Percentiles rank a stretch among this genome's conserved stretches.
phyloP scores from a whole-genome alignment of 2,329 filamentous ascomycete genomes.

The Talaromyces sp. region DNA sequence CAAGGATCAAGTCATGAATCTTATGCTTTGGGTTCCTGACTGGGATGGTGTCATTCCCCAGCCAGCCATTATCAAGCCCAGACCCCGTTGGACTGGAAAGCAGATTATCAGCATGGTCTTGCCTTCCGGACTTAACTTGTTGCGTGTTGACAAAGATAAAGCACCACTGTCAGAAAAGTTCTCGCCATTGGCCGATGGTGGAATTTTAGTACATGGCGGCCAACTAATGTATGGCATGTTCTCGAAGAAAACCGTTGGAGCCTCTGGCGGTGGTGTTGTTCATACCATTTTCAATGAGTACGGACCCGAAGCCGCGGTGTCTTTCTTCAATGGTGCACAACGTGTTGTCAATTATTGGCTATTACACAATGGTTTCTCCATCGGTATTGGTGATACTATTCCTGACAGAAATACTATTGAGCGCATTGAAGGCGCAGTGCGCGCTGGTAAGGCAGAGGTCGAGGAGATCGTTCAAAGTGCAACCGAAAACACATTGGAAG shows the following conservation, averaged over 20 bases:
- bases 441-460: slow-evolving; percentile 77
- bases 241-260: slow-evolving; percentile 92
- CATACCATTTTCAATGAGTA: slow-evolving; percentile 97
- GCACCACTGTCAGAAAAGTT: slow-evolving; percentile 51
- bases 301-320: slow-evolving; percentile 78
- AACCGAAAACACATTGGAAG: slow-evolving; percentile 81
- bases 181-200: slow-evolving; percentile 68
- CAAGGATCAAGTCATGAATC: slow-evolving; percentile 91
- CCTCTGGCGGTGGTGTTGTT: slow-evolving; percentile 82
- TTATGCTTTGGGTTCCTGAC: slow-evolving; percentile 93
- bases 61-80: slow-evolving; percentile 89
- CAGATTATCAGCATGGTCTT: slow-evolving; percentile 94
- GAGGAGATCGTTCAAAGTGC: slow-evolving; percentile 70
- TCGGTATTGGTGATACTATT: slow-evolving; percentile 97
- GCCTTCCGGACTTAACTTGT: slow-evolving; percentile 74
- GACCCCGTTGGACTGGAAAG: slow-evolving; percentile 95
- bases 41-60: slow-evolving; percentile 95
- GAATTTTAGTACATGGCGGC: slow-evolving; percentile 77
- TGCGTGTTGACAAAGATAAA: slow-evolving; percentile 62
- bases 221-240: slow-evolving; percentile 87
- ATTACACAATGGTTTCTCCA: slow-evolving; percentile 91
- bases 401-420: slow-evolving; percentile 81
- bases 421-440: slow-evolving; percentile 77
- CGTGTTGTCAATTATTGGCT: slow-evolving; percentile 97
- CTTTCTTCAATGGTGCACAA: slow-evolving; percentile 94